Base-by-base conservation (phyloP, 192 early-diverging fungal species). In the Backusella morwellensis region DNA sequence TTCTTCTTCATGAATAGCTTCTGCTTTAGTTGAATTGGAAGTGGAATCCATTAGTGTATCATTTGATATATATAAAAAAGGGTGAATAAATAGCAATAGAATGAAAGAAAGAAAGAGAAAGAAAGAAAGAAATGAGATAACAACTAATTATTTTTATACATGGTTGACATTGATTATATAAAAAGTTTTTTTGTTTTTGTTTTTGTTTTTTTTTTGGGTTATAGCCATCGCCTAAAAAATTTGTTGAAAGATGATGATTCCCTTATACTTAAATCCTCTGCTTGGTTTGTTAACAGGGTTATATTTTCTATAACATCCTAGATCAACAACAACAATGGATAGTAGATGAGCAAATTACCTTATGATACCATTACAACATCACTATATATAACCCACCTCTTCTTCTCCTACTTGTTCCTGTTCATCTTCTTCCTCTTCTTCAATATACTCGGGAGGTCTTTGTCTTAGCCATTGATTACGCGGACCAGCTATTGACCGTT, bases 391-490 rank as follows among this genome's bases (percentile, higher is more conserved):
- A 63, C 23, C 11, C n/a, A 63, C 56, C 56, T 63, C 29, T 34
- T 35, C 66, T 34, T 68, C 36, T 44, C 44, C 44, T 52, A 44
- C 26, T 52, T 72, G 44, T 44, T 42, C 26, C 21, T 72, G 40
- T 23, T 77, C 76, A 15, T 72, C 70, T 19, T 77, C 76, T 52
- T 69, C 75, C 3, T 41, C 70, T 32, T 77, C 35, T 32, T 77
- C 70, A n/a, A 71, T 40, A 47, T 76, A 68, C 9, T 68, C 63
- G 29, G 59, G 63, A 56, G 80, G 80, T 56, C 77, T 68, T 79
- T 85, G 84, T 75, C 97, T 86, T 83, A 99, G 82, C 97, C 97
- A 99, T 78, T 90, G 87, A 93, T 97, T 97, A 69, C 91, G 86
- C n/a, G 96, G 97, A 23, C 96, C 97, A 69, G 88, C 83, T 56